phyloP scores from a whole-genome alignment of 768 basidiomycete genomes.

The Phaeotremella skinneri region DNA sequence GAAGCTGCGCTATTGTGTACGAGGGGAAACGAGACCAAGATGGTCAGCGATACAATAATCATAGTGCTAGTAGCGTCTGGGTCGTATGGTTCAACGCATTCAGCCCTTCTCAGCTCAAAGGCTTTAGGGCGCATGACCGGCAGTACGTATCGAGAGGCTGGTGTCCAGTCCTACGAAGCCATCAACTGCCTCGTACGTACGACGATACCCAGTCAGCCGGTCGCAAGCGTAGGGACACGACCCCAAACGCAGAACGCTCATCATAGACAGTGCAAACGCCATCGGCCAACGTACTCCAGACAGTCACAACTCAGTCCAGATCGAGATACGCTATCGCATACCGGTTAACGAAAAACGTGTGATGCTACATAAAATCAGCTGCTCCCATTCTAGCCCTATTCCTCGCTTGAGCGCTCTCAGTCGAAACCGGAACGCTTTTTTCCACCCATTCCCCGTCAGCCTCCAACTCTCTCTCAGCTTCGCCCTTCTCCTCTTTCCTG shows the following conservation, averaged over 20 bases:
- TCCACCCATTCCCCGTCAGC: slow-evolving; percentile 45
- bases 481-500: slow-evolving; percentile 32
- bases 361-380: slow-evolving; percentile 67
- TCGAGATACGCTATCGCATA: neutral
- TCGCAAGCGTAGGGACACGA: neutral
- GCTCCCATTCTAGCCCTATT: slow-evolving; percentile 65
- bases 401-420: slow-evolving; percentile 37
- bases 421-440: slow-evolving; percentile 29
- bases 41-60: too few relatives aligned
- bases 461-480: slow-evolving; percentile 25
- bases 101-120: too few relatives aligned
- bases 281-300: neutral
- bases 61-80: too few relatives aligned
- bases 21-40: slow-evolving; percentile 11
- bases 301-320: neutral
- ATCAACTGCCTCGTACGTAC: too few relatives aligned
- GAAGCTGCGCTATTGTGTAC: neutral
- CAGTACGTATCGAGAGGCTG: too few relatives aligned
- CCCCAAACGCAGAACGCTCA: neutral
- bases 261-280: neutral
- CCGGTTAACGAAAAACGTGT: neutral
- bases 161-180: too few relatives aligned
- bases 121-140: too few relatives aligned
- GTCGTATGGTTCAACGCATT: too few relatives aligned
- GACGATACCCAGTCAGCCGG: too few relatives aligned